Base-by-base conservation (phyloP, 768 basidiomycete genomes). In the Leccinum olivaceopallidum region DNA sequence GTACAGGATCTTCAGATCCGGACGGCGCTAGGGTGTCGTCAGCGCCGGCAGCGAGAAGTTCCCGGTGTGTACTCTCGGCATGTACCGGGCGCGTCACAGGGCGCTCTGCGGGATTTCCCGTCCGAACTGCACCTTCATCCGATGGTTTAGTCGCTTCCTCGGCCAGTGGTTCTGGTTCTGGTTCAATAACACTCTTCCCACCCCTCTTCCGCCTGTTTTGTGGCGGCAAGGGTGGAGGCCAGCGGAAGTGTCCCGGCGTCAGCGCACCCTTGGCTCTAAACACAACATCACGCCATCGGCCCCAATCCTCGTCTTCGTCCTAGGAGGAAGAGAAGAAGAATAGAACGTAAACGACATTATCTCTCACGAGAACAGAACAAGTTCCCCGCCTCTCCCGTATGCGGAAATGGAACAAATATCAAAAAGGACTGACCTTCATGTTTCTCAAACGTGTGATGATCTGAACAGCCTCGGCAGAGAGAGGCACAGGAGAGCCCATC, bases 241-340 rank as follows among this genome's bases (percentile, higher is more conserved):
- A 63, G 18, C 55, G 63, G 22, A 64, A 60, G 26, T 67, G 62
- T 56, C 74, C 72, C 1, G 81, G 78, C 0, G 69, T 60, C 16
- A 92, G 74, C 32, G 80, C 77, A 6, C 83, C 87, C 73, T 90
- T 92, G 6, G 86, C 87, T 5, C 86, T 85, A 72, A 93, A 94
- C 13, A 94, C 81, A 34, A 91, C 86, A 68, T 95, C 93, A 20
- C 92, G 81, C 90, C 90, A 92, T 49, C 93, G 84, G 60, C 90
- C 85, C 89, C 89, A 93, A 66, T 95, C 92, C 69, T 95, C 93
- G 59, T 85, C 83, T 75, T 91, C 88, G 68, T 95, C 93, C 88
- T 92, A 57, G 18, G 6, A 57, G 52, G 51, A 47, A 6, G 5
- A 6, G 6, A 44, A 30, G 22, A 60, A 56, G n/a, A 59, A 56